Evolutionary conservation across 768 basidiomycete genomes (phyloP).

Genomic region (Botryobasidium botryosum): DNA sequence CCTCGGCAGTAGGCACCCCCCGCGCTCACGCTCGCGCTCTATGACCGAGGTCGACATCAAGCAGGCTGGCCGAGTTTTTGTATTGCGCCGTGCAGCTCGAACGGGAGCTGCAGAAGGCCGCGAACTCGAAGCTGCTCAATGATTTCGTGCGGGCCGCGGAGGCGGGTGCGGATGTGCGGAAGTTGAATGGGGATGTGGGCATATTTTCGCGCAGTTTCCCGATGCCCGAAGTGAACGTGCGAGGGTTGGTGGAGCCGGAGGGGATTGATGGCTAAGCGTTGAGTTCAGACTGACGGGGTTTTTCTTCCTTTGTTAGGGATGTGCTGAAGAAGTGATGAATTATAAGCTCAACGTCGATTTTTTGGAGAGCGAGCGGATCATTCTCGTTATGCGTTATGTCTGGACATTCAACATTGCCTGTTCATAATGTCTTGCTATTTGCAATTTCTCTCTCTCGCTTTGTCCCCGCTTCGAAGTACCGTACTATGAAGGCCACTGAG

Average conservation of each 20-base stretch:
- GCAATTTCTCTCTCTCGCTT: too few species aligned
- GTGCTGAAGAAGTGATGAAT: too few species aligned
- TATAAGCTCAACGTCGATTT: too few species aligned
- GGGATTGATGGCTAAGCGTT: constrained; percentile 15
- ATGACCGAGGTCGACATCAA: constrained; percentile 82
- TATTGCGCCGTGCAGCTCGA: constrained; percentile 90
- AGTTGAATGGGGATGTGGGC: constrained; percentile 65
- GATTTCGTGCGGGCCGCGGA: constrained; percentile 80
- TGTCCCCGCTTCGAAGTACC: too few species aligned
- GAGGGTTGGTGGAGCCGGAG: constrained; percentile 20
- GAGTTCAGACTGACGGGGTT: too few species aligned
- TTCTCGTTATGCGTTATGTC: too few species aligned
- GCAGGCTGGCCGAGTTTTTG: constrained; percentile 77
- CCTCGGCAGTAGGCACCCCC: constrained; percentile 86
- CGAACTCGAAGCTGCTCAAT: constrained; percentile 85
- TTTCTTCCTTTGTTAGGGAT: too few species aligned
- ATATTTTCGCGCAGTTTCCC: constrained; percentile 80
- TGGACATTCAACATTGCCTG: too few species aligned
- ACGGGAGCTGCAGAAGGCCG: constrained; percentile 80
- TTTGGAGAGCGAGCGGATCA: too few species aligned
- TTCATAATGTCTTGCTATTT: too few species aligned
- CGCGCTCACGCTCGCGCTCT: constrained; percentile 84
- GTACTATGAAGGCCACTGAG: too few species aligned
- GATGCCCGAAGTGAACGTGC: constrained; percentile 63
- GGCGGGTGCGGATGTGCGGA: constrained; percentile 50